Conservation (phyloP, 2,329 filamentous ascomycete species). For the Aspergillus ustus region DNA sequence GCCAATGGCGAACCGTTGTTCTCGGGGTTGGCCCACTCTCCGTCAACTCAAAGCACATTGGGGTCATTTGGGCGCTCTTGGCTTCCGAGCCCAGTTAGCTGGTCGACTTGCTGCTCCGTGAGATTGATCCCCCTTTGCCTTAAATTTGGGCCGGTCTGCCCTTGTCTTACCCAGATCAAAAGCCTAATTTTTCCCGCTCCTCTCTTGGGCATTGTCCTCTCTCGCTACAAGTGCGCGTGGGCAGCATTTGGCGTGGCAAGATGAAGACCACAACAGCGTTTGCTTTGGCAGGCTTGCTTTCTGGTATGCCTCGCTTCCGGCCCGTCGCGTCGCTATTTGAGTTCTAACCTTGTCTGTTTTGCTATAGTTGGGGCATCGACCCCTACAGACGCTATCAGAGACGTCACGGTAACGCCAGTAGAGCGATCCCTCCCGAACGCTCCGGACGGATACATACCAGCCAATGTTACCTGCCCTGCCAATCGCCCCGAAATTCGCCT, state of each 20-base stretch:
- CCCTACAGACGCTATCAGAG: conserved; percentile 6
- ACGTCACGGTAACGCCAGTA: conserved; percentile 5
- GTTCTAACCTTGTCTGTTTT: conserved; percentile 8
- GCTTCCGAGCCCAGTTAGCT: conserved; percentile 8
- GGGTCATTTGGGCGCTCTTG: conserved; percentile 8
- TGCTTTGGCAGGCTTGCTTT: conserved; percentile 24
- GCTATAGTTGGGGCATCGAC: conserved; percentile 17
- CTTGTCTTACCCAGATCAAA: neutral
- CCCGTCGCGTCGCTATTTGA: neutral
- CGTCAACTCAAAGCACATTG: conserved; percentile 12
- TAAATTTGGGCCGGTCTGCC: conserved; percentile 13
- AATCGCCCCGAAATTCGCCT: conserved; percentile 70
- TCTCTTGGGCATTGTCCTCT: neutral
- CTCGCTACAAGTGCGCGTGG: neutral
- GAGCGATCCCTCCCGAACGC: conserved; percentile 57
- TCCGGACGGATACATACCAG: conserved; percentile 73
- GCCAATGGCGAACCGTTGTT: conserved; percentile 10
- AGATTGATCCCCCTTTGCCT: conserved; percentile 9
- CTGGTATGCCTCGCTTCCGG: conserved; percentile 18
- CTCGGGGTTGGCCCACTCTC: conserved; percentile 10
- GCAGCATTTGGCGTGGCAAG: conserved; percentile 10
- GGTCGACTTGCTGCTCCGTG: neutral
- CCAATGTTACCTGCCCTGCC: conserved; percentile 69
- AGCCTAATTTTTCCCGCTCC: neutral
- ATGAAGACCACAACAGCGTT: conserved; percentile 22